A percentile compares a stretch with the other conserved stretches of the same genome.
phyloP scores from a whole-genome alignment of 495 filamentous ascomycete genomes.

The Penicillium lividum region DNA sequence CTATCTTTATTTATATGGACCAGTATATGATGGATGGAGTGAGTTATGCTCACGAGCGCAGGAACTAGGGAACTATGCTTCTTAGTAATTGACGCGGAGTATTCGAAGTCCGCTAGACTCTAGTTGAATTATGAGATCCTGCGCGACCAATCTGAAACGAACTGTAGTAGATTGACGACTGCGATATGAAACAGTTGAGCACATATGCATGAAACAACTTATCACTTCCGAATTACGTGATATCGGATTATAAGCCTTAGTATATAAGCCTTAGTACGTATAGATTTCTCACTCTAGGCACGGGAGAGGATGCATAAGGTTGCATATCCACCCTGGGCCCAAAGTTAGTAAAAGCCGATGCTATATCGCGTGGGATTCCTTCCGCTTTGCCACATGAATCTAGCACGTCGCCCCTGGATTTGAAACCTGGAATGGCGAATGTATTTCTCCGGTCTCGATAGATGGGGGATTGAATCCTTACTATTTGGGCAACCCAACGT shows the following conservation, averaged over 20 bases:
- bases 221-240: neutral
- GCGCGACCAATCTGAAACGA: neutral
- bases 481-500: neutral
- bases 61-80: neutral
- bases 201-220: neutral
- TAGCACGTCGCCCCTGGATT: neutral
- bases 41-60: neutral
- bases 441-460: neutral
- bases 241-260: neutral
- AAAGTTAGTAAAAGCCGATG: neutral
- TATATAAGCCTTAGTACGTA: neutral
- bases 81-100: neutral
- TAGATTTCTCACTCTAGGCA: neutral
- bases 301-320: constrained; percentile 9
- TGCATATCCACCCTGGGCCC: neutral
- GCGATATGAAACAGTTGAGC: neutral
- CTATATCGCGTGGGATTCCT: neutral
- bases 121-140: neutral
- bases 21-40: neutral
- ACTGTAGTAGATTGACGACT: neutral
- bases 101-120: neutral
- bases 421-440: neutral
- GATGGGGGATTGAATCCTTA: neutral
- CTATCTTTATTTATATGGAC: neutral
- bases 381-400: neutral